Conservation (phyloP, 805 yeast genomes). For the Pichia phayaonensis region DNA sequence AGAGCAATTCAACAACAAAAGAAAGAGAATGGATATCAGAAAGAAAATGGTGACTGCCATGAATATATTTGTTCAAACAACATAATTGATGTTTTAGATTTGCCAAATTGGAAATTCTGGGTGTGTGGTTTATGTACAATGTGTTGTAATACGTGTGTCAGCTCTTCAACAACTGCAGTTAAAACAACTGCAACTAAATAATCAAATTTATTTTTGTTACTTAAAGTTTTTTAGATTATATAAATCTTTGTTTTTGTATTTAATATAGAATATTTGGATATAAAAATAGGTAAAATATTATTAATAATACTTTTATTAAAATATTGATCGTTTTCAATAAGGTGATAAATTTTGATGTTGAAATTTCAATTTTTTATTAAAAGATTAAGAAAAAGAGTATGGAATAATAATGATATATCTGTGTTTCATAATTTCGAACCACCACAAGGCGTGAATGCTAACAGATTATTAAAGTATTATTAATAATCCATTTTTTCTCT, state of each 20-base stretch:
- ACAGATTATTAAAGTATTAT: too few relatives aligned
- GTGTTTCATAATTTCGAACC: too few relatives aligned
- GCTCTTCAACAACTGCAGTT: slow-evolving; percentile 2
- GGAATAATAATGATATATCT: too few relatives aligned
- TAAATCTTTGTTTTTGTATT: not conserved
- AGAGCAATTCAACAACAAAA: slow-evolving; percentile 5
- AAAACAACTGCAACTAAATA: slow-evolving; percentile 2
- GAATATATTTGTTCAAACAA: slow-evolving; percentile 20
- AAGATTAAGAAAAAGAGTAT: too few relatives aligned
- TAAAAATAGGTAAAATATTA: too few relatives aligned
- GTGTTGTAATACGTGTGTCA: slow-evolving; percentile 8
- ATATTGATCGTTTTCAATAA: too few relatives aligned
- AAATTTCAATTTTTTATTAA: too few relatives aligned
- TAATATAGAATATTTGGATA: too few relatives aligned
- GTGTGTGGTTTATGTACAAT: not conserved
- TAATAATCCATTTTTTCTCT: too few relatives aligned
- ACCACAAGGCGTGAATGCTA: too few relatives aligned
- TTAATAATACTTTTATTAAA: too few relatives aligned
- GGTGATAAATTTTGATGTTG: too few relatives aligned
- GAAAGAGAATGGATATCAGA: slow-evolving; percentile 18
- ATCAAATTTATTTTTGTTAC: not conserved
- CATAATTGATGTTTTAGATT: slow-evolving; percentile 10
- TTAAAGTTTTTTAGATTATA: not conserved
- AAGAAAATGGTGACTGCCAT: slow-evolving; percentile 25
- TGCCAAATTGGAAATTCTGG: slow-evolving; percentile 3